A percentile compares a stretch with the other conserved stretches of the same genome.
These are phyloP conservation scores for Tylopilus sp. DNA, from an alignment of 768 basidiomycete genomes.

Conservation along the genomic window DNA sequence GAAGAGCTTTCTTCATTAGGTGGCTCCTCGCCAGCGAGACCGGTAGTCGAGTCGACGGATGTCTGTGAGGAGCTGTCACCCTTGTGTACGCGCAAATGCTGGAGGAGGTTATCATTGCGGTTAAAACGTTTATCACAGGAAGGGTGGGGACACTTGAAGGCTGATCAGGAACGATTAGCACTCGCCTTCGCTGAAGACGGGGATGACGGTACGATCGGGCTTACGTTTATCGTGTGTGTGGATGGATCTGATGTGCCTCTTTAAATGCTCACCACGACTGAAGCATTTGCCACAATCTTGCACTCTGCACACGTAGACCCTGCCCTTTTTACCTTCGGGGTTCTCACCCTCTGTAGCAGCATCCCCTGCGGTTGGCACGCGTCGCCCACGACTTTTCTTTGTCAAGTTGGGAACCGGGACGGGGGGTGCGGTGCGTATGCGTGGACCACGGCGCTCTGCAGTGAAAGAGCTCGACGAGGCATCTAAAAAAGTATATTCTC, in stretches of 20 bases:
- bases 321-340: conserved; percentile 30
- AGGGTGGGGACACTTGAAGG: conserved; percentile 67
- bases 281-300: conserved; percentile 72
- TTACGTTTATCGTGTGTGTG: conserved; percentile 77
- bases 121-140: conserved; percentile 73
- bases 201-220: conserved; percentile 30
- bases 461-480: conserved; percentile 35
- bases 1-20: conserved; percentile 19
- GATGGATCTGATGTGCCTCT: conserved; percentile 70
- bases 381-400: conserved; percentile 76
- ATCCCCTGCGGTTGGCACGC: conserved; percentile 57
- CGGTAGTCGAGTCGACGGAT: conserved; percentile 28
- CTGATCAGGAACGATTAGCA: conserved; percentile 39
- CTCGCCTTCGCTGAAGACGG: conserved; percentile 14
- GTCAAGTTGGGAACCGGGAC: conserved; percentile 74
- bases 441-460: conserved; percentile 43
- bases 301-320: conserved; percentile 59
- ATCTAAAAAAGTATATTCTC: conserved; percentile 34
- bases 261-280: conserved; percentile 70
- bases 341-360: conserved; percentile 20
- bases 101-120: conserved; percentile 75
- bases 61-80: conserved; percentile 35
- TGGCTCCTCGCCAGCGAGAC: conserved; percentile 25
- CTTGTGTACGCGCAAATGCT: conserved; percentile 73
- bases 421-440: conserved; percentile 55